Percentiles rank a stretch among this genome's conserved stretches.
Evolutionary conservation across 257 asterid genomes (phyloP).

Genomic region (Solanum pennellii): DNA sequence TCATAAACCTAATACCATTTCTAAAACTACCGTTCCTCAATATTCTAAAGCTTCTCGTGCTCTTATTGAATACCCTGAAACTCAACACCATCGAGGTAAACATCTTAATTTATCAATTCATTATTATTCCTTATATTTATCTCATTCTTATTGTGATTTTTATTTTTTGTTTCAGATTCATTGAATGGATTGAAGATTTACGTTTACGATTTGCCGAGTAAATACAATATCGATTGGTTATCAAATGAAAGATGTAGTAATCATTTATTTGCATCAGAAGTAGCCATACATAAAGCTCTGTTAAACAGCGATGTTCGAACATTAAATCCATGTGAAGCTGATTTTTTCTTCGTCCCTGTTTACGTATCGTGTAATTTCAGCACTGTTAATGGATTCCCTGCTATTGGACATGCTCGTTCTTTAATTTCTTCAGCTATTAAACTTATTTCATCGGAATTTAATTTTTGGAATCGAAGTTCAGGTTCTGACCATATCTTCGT

Average conservation of each 20-base stretch:
- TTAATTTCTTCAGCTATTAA: slow-evolving; percentile 45
- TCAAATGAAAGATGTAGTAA: slow-evolving; percentile 46
- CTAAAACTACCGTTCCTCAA: slow-evolving; percentile 32
- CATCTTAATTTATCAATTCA: background rate
- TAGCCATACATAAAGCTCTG: slow-evolving; percentile 63
- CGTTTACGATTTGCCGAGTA: slow-evolving; percentile 59
- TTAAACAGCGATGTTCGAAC: slow-evolving; percentile 39
- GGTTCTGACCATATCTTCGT: slow-evolving; percentile 90
- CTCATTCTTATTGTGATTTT: background rate
- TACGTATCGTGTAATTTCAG: slow-evolving; percentile 91
- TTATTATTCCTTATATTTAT: background rate
- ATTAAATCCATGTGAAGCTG: slow-evolving; percentile 56
- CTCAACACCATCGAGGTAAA: background rate
- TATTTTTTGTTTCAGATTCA: slow-evolving; percentile 2
- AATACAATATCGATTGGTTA: slow-evolving; percentile 63
- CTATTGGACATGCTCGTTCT: slow-evolving; percentile 76
- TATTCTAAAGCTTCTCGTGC: slow-evolving; percentile 50
- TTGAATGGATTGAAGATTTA: slow-evolving; percentile 47
- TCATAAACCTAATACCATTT: slow-evolving; percentile 14
- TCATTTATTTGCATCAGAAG: slow-evolving; percentile 89
- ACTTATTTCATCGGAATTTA: slow-evolving; percentile 36
- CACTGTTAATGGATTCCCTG: slow-evolving; percentile 82
- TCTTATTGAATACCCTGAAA: slow-evolving; percentile 28
- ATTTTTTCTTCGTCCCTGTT: slow-evolving; percentile 85
- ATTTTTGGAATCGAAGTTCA: slow-evolving; percentile 77